phyloP scores from a whole-genome alignment of 164 flowering plant genomes.

The Sextonia rubra region DNA sequence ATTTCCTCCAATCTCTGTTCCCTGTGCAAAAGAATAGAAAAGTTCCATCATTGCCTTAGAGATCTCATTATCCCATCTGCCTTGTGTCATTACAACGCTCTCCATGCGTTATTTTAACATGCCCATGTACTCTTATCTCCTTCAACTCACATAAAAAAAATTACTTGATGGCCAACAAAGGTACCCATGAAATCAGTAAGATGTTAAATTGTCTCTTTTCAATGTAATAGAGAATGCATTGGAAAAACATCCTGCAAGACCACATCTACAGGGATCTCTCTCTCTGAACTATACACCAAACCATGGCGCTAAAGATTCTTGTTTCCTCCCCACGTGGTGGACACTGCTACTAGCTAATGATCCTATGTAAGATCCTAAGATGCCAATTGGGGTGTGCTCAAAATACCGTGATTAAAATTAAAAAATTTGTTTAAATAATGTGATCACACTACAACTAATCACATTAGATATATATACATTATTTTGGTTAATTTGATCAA shows the following conservation, averaged over 20 bases:
- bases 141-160: neutral
- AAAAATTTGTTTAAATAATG: no score
- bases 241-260: neutral
- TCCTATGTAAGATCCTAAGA: neutral
- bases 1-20: no score
- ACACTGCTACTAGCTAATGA: neutral
- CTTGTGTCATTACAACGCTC: neutral
- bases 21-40: conserved; percentile 1
- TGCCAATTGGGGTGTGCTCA: neutral
- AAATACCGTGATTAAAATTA: neutral
- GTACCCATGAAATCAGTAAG: neutral
- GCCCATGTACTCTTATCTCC: neutral
- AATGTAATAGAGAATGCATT: neutral
- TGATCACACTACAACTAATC: no score
- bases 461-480: no score
- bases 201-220: neutral
- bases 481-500: no score
- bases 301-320: neutral
- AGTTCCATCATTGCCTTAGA: conserved; percentile 1
- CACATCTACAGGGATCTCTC: neutral
- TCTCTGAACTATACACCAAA: neutral
- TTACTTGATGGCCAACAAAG: neutral
- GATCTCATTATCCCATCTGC: neutral
- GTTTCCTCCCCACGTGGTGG: neutral
- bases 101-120: neutral